Conservation (phyloP, 176 grass and related monocot species). For the Eragrostis nindensis region DNA sequence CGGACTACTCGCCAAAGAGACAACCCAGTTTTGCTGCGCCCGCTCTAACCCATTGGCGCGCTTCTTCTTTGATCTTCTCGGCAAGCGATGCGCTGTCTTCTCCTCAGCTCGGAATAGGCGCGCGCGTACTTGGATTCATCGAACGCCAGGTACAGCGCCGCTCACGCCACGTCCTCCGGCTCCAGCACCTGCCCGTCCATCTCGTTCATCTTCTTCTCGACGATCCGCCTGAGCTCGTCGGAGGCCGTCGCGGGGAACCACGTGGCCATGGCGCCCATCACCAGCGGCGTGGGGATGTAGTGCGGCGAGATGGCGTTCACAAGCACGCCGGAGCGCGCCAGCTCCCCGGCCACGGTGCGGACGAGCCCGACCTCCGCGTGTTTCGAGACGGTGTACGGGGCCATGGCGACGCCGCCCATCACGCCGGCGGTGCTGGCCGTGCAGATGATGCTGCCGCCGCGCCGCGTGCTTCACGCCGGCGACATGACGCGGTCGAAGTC, state of each 20-base stretch:
- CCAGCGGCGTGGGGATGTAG: constrained; percentile 36
- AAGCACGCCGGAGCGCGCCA: constrained; percentile 25
- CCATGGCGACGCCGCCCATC: neutral
- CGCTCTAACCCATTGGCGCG: too few species aligned
- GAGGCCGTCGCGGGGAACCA: neutral
- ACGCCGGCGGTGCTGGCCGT: constrained; percentile 52
- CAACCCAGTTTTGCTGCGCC: too few species aligned
- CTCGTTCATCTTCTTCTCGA: constrained; percentile 18
- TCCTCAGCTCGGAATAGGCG: too few species aligned
- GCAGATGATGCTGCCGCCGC: constrained; percentile 63
- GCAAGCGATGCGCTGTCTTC: too few species aligned
- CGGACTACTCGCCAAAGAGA: too few species aligned
- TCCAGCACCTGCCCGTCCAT: neutral
- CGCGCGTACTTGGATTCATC: constrained; percentile 68
- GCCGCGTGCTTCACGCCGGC: constrained; percentile 77
- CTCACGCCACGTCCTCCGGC: constrained; percentile 10
- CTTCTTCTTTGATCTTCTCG: too few species aligned
- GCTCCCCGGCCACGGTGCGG: neutral
- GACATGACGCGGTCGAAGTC: constrained; percentile 65
- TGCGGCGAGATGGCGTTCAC: constrained; percentile 38
- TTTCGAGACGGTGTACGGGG: constrained; percentile 40
- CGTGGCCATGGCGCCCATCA: neutral
- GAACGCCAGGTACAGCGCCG: constrained; percentile 53
- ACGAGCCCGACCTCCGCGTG: neutral
- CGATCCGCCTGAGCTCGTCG: constrained; percentile 7